These are phyloP conservation scores for Mrakia blollopis DNA, from an alignment of 768 basidiomycete species.

Conservation along the genomic window DNA sequence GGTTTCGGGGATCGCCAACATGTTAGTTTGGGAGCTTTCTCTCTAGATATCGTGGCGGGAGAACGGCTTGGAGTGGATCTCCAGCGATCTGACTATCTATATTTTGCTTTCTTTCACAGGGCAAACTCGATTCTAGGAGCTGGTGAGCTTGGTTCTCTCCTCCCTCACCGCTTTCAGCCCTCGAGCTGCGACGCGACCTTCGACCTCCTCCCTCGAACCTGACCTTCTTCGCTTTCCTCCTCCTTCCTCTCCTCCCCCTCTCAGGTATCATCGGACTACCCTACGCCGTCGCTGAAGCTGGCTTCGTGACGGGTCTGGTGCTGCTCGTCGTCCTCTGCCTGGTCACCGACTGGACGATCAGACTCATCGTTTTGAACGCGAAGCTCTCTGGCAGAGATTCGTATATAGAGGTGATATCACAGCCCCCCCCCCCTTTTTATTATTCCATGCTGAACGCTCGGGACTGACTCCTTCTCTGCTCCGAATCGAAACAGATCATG, in stretches of 20 bases:
- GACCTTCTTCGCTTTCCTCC: neutral
- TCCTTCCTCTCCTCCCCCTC: neutral
- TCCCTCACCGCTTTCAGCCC: neutral
- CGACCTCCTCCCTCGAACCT: neutral
- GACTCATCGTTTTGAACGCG: slow-evolving; percentile 89
- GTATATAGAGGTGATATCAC: slow-evolving; percentile 60
- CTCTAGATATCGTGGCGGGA: slow-evolving; percentile 38
- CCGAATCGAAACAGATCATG: slow-evolving; percentile 61
- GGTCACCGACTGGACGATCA: slow-evolving; percentile 79
- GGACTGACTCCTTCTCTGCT: too few relatives aligned
- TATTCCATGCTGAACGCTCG: neutral
- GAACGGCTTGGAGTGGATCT: too few relatives aligned
- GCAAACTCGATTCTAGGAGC: slow-evolving; percentile 93
- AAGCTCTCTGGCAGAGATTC: slow-evolving; percentile 88
- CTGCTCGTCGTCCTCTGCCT: slow-evolving; percentile 72
- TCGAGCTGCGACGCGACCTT: slow-evolving; percentile 10
- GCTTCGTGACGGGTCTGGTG: slow-evolving; percentile 80
- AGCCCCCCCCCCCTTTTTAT: neutral
- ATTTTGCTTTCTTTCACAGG: slow-evolving; percentile 79
- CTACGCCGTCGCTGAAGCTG: slow-evolving; percentile 89
- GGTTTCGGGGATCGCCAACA: slow-evolving; percentile 61
- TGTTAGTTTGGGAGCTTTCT: slow-evolving; percentile 58
- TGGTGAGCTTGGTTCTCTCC: slow-evolving; percentile 33
- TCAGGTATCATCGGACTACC: slow-evolving; percentile 62
- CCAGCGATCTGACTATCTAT: neutral